A percentile compares a stretch with the other conserved stretches of the same genome.
phyloP scores from a whole-genome alignment of 2,329 filamentous ascomycete genomes.

The Colletotrichum incanum region DNA sequence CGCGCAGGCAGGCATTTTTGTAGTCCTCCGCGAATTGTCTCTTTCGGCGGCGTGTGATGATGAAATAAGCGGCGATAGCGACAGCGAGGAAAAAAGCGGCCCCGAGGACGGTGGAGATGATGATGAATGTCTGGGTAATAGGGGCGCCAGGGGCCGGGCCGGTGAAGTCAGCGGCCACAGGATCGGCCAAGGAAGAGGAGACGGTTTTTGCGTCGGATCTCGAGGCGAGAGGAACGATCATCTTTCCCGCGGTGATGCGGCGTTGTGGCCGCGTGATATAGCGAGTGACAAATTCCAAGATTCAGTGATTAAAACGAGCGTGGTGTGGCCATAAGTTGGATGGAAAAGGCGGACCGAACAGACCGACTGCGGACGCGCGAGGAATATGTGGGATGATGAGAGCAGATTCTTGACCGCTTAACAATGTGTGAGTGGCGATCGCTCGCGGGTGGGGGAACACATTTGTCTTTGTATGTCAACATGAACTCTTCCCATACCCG shows the following conservation, averaged over 20 bases:
- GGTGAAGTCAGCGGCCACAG: conserved; percentile 31
- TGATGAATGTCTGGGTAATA: conserved; percentile 14
- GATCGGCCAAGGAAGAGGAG: conserved; percentile 21
- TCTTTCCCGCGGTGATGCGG: background rate
- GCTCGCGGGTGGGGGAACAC: conserved; percentile 1
- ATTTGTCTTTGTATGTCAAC: conserved; percentile 25
- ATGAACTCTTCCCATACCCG: background rate
- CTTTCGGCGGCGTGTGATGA: background rate
- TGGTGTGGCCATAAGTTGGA: conserved; percentile 27
- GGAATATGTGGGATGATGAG: background rate
- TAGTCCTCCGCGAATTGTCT: conserved; percentile 8
- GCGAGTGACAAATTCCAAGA: conserved; percentile 19
- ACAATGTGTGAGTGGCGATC: conserved; percentile 1
- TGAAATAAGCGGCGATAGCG: background rate
- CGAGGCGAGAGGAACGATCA: conserved; percentile 20
- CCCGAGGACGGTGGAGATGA: conserved; percentile 29
- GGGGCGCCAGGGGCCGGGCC: conserved; percentile 5
- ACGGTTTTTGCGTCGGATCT: conserved; percentile 24
- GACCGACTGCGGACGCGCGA: conserved; percentile 7
- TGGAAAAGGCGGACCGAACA: background rate
- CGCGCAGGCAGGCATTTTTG: conserved; percentile 26
- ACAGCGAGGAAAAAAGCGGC: conserved; percentile 8
- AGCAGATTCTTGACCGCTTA: conserved; percentile 23
- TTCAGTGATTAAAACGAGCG: conserved; percentile 23
- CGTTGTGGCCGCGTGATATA: background rate